A percentile compares a stretch with the other conserved stretches of the same genome.
phyloP scores from a whole-genome alignment of 2,329 filamentous ascomycete species.

The Talaromyces sp. region DNA sequence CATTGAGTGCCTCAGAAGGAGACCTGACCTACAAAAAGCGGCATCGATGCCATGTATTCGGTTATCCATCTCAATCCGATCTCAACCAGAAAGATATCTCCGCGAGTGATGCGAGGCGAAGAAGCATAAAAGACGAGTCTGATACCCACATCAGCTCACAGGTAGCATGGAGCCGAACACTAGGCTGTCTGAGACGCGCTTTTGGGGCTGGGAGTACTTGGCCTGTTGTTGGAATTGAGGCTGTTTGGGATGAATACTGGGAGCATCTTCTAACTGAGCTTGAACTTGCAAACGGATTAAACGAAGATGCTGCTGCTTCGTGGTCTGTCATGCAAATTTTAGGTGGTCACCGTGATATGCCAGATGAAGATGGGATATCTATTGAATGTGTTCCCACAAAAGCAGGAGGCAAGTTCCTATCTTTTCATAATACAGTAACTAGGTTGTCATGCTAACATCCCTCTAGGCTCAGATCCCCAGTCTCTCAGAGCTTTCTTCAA shows the following conservation, averaged over 20 bases:
- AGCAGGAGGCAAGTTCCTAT: slow-evolving; percentile 37
- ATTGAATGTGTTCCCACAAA: slow-evolving; percentile 41
- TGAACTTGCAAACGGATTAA: slow-evolving; percentile 17
- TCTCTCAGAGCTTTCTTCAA: slow-evolving; percentile 53
- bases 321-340: slow-evolving; percentile 10
- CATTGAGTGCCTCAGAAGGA: slow-evolving; percentile 26
- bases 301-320: slow-evolving; percentile 17
- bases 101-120: too few species aligned
- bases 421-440: neutral
- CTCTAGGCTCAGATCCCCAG: slow-evolving; percentile 23
- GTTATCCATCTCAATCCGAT: too few species aligned
- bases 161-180: slow-evolving; percentile 66
- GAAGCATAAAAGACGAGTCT: neutral
- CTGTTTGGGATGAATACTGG: slow-evolving; percentile 44
- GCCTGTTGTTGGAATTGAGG: slow-evolving; percentile 39
- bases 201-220: slow-evolving; percentile 50
- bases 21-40: slow-evolving; percentile 32
- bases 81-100: too few species aligned
- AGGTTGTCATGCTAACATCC: slow-evolving; percentile 1
- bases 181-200: slow-evolving; percentile 60
- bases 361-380: slow-evolving; percentile 23
- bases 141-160: slow-evolving; percentile 53
- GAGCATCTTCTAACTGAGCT: slow-evolving; percentile 24
- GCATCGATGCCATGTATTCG: slow-evolving; percentile 46
- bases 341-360: neutral